These are phyloP conservation scores for Coniochaeta ligniaria DNA, from an alignment of 2,329 filamentous ascomycete genomes.

Conservation along the genomic window DNA sequence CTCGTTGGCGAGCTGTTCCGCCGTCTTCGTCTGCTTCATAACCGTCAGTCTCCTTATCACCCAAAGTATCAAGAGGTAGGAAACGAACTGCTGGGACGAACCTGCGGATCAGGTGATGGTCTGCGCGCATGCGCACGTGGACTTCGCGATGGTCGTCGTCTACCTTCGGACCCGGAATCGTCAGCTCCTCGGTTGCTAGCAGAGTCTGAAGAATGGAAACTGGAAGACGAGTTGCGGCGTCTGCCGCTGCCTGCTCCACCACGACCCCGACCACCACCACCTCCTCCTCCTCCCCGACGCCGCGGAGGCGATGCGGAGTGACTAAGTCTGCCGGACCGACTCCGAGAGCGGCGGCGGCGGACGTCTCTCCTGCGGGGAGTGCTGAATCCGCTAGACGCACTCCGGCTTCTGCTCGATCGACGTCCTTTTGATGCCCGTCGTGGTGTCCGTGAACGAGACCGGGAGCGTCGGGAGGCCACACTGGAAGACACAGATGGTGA, in stretches of 20 bases:
- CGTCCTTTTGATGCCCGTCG: neutral
- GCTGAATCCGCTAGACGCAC: neutral
- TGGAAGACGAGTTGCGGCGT: slow-evolving; percentile 1
- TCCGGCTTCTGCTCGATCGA: neutral
- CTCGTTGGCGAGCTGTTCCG: slow-evolving; percentile 34
- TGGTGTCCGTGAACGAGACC: slow-evolving; percentile 4
- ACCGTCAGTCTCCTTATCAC: slow-evolving; percentile 9
- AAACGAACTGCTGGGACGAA: slow-evolving; percentile 13
- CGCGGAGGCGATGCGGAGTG: neutral
- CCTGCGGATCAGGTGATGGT: slow-evolving; percentile 22
- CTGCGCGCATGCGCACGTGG: slow-evolving; percentile 35
- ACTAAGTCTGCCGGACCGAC: neutral
- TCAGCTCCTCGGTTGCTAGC: neutral
- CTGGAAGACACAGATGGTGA: slow-evolving; percentile 5
- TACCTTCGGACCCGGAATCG: slow-evolving; percentile 6
- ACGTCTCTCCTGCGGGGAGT: neutral
- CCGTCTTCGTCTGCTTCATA: slow-evolving; percentile 19
- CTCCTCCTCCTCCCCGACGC: neutral
- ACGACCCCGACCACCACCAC: neutral
- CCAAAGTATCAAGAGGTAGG: slow-evolving; percentile 8
- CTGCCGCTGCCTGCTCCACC: neutral
- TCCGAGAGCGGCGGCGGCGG: neutral
- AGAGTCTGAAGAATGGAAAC: slow-evolving; percentile 1
- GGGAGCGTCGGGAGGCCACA: slow-evolving; percentile 7
- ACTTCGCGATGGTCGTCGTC: slow-evolving; percentile 26